Conservation (phyloP, 1,284 basidiomycete species). For the Malassezia caprae region DNA sequence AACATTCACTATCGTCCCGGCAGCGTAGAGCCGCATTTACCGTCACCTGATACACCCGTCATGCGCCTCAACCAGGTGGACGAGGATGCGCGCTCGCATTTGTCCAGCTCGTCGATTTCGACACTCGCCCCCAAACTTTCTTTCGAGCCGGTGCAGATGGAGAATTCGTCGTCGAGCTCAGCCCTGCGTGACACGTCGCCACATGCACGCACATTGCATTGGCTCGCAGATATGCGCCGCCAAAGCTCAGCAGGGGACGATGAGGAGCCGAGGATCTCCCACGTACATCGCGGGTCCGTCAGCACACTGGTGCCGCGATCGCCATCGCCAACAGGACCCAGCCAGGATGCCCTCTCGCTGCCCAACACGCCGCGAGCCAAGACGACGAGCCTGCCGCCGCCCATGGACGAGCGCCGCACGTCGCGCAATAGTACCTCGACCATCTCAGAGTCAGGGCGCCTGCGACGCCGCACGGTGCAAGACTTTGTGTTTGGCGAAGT, state of each 20-base stretch:
- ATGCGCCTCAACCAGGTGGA: not conserved
- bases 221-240: not conserved
- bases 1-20: not conserved
- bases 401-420: not conserved
- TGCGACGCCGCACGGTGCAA: conserved; percentile 22
- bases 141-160: not conserved
- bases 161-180: not conserved
- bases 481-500: conserved; percentile 47
- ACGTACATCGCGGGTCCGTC: not conserved
- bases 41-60: not conserved
- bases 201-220: not conserved
- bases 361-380: not conserved
- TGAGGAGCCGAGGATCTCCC: not conserved
- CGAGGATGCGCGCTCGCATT: conserved; percentile 4
- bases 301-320: conserved; percentile 9
- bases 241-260: not conserved
- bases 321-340: conserved; percentile 1
- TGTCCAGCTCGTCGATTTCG: not conserved
- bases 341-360: not conserved
- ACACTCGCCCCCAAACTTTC: not conserved
- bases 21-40: not conserved
- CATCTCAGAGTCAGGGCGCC: not conserved
- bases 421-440: not conserved
- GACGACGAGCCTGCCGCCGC: not conserved
- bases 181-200: not conserved